Conservation (phyloP, 805 yeast genomes). For the Metschnikowia picachoensis region DNA sequence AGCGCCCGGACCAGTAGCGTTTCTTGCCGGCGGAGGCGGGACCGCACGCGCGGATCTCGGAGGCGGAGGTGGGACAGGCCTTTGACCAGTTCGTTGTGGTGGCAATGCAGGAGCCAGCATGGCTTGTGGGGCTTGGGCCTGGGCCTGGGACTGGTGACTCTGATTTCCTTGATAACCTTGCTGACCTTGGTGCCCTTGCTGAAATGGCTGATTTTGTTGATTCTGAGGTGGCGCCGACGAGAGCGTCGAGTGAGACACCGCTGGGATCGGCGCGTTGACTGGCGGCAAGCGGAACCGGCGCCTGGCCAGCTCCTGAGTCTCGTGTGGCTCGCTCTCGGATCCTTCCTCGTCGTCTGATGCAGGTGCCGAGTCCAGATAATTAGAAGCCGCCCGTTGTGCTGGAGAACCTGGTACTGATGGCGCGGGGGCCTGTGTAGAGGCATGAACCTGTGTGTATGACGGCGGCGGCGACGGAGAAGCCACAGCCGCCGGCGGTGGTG, state of each 20-base stretch:
- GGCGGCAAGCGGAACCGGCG: slow-evolving; percentile 13
- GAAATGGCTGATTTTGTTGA: not conserved
- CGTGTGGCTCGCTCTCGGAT: not conserved
- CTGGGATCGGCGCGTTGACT: slow-evolving; percentile 7
- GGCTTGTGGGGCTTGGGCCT: slow-evolving; percentile 2
- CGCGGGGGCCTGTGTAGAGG: too few species aligned
- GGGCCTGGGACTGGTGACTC: not conserved
- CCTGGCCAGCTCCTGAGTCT: too few species aligned
- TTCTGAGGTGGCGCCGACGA: not conserved
- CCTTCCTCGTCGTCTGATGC: not conserved
- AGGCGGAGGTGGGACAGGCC: slow-evolving; percentile 24
- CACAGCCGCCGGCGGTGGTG: slow-evolving; percentile 12
- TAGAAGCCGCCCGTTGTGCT: not conserved
- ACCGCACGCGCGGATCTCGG: slow-evolving; percentile 17
- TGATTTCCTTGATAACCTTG: not conserved
- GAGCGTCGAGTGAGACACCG: slow-evolving; percentile 4
- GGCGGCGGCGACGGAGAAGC: slow-evolving; percentile 9
- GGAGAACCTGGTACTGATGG: not conserved
- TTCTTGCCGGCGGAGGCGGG: slow-evolving; percentile 17
- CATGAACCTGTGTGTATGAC: not conserved
- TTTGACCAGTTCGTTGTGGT: slow-evolving; percentile 11
- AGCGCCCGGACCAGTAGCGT: not conserved
- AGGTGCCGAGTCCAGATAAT: not conserved
- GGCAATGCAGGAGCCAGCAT: slow-evolving; percentile 10
- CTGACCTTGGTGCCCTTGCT: not conserved